These are phyloP conservation scores for Exophiala mesophila DNA, from an alignment of 2,329 filamentous ascomycete genomes.

Conservation along the genomic window DNA sequence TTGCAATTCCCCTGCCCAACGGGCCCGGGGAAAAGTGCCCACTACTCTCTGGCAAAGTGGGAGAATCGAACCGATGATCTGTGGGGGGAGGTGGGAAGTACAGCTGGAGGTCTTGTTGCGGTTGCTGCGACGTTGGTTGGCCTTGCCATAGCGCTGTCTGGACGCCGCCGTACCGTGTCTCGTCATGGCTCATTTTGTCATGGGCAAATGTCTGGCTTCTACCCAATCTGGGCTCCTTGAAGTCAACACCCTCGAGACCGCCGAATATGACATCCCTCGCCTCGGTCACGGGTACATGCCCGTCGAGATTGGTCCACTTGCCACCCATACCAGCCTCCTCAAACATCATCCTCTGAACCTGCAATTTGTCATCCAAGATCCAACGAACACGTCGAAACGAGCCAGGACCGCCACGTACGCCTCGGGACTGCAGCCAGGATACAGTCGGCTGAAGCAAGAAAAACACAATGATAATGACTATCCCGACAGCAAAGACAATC, in stretches of 20 bases:
- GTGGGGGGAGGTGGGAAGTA: background rate
- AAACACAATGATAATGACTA: conserved; percentile 15
- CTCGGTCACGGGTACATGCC: conserved; percentile 4
- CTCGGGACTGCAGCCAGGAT: conserved; percentile 10
- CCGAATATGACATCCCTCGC: conserved; percentile 3
- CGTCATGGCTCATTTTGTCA: too few relatives aligned
- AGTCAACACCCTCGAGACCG: conserved; percentile 1
- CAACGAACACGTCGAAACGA: conserved; percentile 20
- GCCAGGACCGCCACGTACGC: conserved; percentile 1
- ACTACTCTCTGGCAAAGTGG: too few relatives aligned
- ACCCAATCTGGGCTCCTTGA: background rate
- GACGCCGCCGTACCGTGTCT: too few relatives aligned
- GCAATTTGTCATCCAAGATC: conserved; percentile 24
- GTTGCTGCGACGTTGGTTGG: too few relatives aligned
- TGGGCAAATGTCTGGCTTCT: background rate
- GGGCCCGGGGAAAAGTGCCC: too few relatives aligned
- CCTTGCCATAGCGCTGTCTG: too few relatives aligned
- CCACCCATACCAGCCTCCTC: conserved; percentile 23
- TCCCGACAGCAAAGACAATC: conserved; percentile 25
- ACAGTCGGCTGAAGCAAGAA: conserved; percentile 20
- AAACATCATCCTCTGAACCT: conserved; percentile 26
- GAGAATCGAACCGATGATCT: too few relatives aligned
- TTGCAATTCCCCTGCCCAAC: background rate
- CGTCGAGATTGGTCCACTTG: conserved; percentile 6
- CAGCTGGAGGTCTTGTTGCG: too few relatives aligned